Evolutionary conservation across 2,329 filamentous ascomycete genomes (phyloP).

Genomic region (Pseudopyricularia cyperi): DNA sequence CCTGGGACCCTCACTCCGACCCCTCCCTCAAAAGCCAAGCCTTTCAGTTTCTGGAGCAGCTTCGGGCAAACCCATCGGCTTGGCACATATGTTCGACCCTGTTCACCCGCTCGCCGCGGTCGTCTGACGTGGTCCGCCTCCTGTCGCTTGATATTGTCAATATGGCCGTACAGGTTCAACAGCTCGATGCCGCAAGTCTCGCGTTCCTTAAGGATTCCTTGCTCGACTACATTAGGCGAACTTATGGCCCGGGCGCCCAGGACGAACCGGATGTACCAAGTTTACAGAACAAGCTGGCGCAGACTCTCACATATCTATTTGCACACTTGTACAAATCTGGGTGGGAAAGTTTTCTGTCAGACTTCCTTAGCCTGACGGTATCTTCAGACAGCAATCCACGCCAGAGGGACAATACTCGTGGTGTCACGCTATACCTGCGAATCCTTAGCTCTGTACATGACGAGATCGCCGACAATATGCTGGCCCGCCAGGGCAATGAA

Average conservation of each 20-base stretch:
- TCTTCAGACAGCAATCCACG: conserved; percentile 36
- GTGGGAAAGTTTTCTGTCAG: conserved; percentile 85
- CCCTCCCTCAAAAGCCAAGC: conserved; percentile 68
- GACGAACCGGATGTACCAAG: conserved; percentile 54
- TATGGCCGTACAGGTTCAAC: conserved; percentile 70
- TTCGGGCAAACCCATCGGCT: conserved; percentile 69
- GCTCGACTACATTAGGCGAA: conserved; percentile 65
- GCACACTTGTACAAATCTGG: conserved; percentile 71
- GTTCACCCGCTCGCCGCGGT: conserved; percentile 65
- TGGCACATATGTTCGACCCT: conserved; percentile 84
- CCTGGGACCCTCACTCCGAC: conserved; percentile 70
- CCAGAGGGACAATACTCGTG: conserved; percentile 54
- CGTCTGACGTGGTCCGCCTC: conserved; percentile 75
- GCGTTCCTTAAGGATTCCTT: conserved; percentile 68
- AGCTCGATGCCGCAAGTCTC: conserved; percentile 61
- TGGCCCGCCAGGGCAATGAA: conserved; percentile 65
- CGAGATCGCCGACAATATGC: conserved; percentile 87
- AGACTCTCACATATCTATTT: conserved; percentile 91
- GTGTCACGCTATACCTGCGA: conserved; percentile 77
- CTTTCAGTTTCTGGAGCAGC: conserved; percentile 64
- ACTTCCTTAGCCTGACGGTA: conserved; percentile 67
- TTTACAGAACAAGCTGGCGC: conserved; percentile 94
- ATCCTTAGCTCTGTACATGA: conserved; percentile 86
- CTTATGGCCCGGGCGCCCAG: conserved; percentile 46
- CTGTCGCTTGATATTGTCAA: conserved; percentile 89